Evolutionary conservation across 2,329 filamentous ascomycete genomes (phyloP), one percentile per base, ranked within the genome.

Genomic region (Colletotrichum limetticola): DNA sequence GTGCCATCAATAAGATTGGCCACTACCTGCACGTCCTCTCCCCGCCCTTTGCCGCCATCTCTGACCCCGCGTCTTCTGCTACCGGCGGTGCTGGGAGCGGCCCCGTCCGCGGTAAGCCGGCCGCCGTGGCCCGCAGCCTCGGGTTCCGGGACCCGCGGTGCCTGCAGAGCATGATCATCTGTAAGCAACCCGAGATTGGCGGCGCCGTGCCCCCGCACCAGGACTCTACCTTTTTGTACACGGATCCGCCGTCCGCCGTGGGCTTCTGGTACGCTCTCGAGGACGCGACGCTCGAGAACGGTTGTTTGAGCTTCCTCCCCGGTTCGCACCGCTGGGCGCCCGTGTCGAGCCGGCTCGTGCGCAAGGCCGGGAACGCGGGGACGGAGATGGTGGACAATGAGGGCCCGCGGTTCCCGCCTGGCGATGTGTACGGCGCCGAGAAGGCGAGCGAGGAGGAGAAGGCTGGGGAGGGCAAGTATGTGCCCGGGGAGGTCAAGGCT

Each of bases 211-310:
- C 93, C 1, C 91, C 95, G 26, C 97, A 99, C 82, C 95, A 98
- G 84, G 96, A 98, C 83, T 94, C 91, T 76, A 95, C 95, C 1
- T 99, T 98, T 77, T 78, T 99, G 74, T 98, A 97, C 82, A 98
- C 97, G 1, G 86, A 95, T 76, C 93, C 94, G 49, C 96, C 96
- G 1, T 94, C 91, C 52, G 97, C 97, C 0, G 94, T 98, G 2
- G 97, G 97, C 0, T 98, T 96, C 85, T 99, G 97, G 97, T 97
- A 98, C 82, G 97, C 97, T 14, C 89, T 99, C 52, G 95, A 99
- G 85, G 96, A 98, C 82, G 94, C 95, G 26, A 96, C 94, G 8
- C 85, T 88, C 1, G 91, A 92, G 80, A 99, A 99, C 82, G 97
- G 95, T 1, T 98, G 95, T 78, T 82, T 99, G 79, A 94, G 92